phyloP scores from a whole-genome alignment of 805 yeast species.

The Candida xiaguanensis region DNA sequence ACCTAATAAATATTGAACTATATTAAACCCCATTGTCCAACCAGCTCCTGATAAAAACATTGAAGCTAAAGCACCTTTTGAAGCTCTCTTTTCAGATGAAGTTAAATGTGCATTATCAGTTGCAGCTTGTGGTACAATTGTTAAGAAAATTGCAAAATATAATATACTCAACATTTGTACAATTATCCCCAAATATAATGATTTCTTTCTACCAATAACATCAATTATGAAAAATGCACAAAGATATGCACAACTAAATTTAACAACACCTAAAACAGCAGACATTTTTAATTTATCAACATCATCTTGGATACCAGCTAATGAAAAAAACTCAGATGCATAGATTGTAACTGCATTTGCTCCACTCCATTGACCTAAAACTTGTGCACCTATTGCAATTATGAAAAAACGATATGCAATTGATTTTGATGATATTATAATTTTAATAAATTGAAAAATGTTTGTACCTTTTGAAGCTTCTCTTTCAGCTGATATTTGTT shows the following conservation, averaged over 20 bases:
- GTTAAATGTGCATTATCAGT: constrained; percentile 22
- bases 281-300: constrained; percentile 41
- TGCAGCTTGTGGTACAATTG: constrained; percentile 41
- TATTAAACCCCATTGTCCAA: constrained; percentile 56
- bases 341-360: constrained; percentile 52
- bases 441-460: constrained; percentile 17
- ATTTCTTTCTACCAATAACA: constrained; percentile 44
- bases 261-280: constrained; percentile 48
- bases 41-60: constrained; percentile 47
- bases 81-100: constrained; percentile 30
- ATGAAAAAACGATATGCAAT: constrained; percentile 42
- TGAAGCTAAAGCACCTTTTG: constrained; percentile 46
- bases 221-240: constrained; percentile 52
- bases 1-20: constrained; percentile 48
- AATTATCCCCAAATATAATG: constrained; percentile 43
- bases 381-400: constrained; percentile 38
- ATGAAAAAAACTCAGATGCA: constrained; percentile 46
- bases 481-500: constrained; percentile 30
- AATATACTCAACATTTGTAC: constrained; percentile 41
- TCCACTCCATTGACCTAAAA: constrained; percentile 54
- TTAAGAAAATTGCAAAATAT: constrained; percentile 45
- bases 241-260: constrained; percentile 42
- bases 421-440: constrained; percentile 27
- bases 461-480: constrained; percentile 7
- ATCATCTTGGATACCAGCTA: constrained; percentile 39